Evolutionary conservation across 2,329 filamentous ascomycete species (phyloP).

Genomic region (Boeremia exigua): DNA sequence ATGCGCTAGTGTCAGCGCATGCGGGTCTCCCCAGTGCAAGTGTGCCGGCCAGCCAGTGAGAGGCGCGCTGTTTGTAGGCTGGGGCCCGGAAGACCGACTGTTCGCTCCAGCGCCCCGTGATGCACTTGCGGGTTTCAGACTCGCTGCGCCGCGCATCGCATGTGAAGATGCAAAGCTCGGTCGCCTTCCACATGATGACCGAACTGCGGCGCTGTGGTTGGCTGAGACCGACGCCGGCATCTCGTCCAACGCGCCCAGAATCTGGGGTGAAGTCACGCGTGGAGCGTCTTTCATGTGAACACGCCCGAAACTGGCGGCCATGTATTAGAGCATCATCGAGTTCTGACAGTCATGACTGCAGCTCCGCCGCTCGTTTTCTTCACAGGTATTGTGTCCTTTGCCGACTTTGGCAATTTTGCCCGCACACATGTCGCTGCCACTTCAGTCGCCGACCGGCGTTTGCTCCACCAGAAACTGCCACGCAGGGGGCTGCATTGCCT

Average conservation of each 20-base stretch:
- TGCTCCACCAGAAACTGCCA: slow-evolving; percentile 25
- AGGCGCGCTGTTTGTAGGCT: slow-evolving; percentile 34
- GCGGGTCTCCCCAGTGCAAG: slow-evolving; percentile 7
- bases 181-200: slow-evolving; percentile 12
- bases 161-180: slow-evolving; percentile 18
- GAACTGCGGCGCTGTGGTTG: slow-evolving; percentile 9
- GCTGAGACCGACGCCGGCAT: slow-evolving; percentile 12
- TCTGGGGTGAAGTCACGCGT: slow-evolving; percentile 19
- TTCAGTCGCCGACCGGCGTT: slow-evolving; percentile 36
- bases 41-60: slow-evolving; percentile 30
- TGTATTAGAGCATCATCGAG: slow-evolving; percentile 3
- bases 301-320: slow-evolving; percentile 1
- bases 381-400: not conserved
- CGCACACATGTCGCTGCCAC: slow-evolving; percentile 15
- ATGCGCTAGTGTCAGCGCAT: slow-evolving; percentile 31
- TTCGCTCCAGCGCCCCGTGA: slow-evolving; percentile 12
- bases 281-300: slow-evolving; percentile 18
- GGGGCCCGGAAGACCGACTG: slow-evolving; percentile 10
- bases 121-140: slow-evolving; percentile 7
- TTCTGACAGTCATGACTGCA: not conserved
- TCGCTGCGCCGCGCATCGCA: slow-evolving; percentile 6
- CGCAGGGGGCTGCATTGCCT: slow-evolving; percentile 29
- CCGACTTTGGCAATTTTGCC: slow-evolving; percentile 27
- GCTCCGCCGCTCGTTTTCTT: not conserved
- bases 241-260: slow-evolving; percentile 8